Evolutionary conservation across 768 basidiomycete species (phyloP), one percentile per base, ranked within the genome.

Genomic region (Suillus sp.): DNA sequence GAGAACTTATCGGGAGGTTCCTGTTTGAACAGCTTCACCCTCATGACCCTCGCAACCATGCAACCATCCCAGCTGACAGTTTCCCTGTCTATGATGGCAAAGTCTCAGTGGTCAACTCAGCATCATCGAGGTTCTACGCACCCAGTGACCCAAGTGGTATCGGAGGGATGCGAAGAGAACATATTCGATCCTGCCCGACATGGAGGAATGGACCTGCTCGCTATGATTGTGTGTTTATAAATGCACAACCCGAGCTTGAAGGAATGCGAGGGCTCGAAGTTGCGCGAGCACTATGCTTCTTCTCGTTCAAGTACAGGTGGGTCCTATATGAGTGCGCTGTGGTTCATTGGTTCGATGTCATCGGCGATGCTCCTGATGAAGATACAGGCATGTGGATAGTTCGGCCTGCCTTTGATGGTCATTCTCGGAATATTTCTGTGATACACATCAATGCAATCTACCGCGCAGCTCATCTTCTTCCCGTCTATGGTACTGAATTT

Each of bases 351-450:
- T 65, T 58, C 22, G 20, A 42, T 14, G 8, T 11, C 9, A 55
- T 63, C 10, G 48, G 57, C 4, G 43, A 63, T 25, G 10, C 10
- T 14, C 61, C 51, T 11, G 62, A 63, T 50, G 55, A 59, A 60
- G 35, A 48, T n/a, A 64, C 47, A 4, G 65, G 65, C 25, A 65
- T 65, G 64, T 65, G 65, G 65, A 47, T 65, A 27, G 64, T 65
- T 9, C 57, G 38, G 22, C 62, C 55, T 0, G 65, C 66, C 40
- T 64, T 35, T 8, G 1, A 32, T 32, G 45, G 16, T 32, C 40
- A 22, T 2, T 50, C 47, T 20, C 43, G 22, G 1, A 25, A 54
- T 14, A 16, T 40, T 20, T 48, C 42, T 7, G 47, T 65, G 25
- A 59, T 65, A 43, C 64, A 64, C 45, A 16, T 64, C 14, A 32